A percentile compares a stretch with the other conserved stretches of the same genome.
Evolutionary conservation across 331 rosid species (phyloP).

Genomic region (Acacia pycnantha): DNA sequence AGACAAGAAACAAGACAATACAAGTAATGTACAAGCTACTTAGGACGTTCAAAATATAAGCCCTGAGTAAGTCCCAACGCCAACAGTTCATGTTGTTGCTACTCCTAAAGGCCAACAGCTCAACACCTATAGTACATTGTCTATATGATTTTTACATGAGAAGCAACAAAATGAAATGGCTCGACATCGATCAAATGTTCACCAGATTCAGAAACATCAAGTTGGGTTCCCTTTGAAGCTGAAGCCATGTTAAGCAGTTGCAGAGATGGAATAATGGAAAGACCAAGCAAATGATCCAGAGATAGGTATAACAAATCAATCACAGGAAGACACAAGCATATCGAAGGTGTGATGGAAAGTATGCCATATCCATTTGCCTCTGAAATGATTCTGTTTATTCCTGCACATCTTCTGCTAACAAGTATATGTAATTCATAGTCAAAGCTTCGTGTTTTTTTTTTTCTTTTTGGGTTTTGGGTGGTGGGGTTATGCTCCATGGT

Average conservation of each 20-base stretch:
- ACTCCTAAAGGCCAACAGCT: not conserved
- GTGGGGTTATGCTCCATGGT: no score
- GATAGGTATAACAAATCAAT: no score
- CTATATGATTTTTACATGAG: not conserved
- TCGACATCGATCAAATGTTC: not conserved
- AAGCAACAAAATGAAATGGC: not conserved
- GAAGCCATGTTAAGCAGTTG: not conserved
- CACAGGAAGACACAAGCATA: no score
- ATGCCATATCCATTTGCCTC: no score
- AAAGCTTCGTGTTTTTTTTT: no score
- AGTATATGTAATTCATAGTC: not conserved
- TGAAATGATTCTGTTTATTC: not conserved
- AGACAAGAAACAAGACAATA: conserved; percentile 12
- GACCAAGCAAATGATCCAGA: no score
- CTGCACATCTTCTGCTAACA: not conserved
- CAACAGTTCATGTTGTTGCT: not conserved
- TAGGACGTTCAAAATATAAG: no score
- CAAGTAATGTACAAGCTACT: not conserved
- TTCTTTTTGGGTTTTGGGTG: no score
- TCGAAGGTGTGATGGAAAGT: no score
- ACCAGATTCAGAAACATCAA: no score
- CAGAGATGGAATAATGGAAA: not conserved
- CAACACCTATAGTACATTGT: conserved; percentile 7
- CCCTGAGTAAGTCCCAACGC: no score
- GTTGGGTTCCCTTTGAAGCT: not conserved